A percentile compares a stretch with the other conserved stretches of the same genome.
Evolutionary conservation across 2,329 filamentous ascomycete genomes (phyloP).

Genomic region (Ophiostoma triangulosporum): DNA sequence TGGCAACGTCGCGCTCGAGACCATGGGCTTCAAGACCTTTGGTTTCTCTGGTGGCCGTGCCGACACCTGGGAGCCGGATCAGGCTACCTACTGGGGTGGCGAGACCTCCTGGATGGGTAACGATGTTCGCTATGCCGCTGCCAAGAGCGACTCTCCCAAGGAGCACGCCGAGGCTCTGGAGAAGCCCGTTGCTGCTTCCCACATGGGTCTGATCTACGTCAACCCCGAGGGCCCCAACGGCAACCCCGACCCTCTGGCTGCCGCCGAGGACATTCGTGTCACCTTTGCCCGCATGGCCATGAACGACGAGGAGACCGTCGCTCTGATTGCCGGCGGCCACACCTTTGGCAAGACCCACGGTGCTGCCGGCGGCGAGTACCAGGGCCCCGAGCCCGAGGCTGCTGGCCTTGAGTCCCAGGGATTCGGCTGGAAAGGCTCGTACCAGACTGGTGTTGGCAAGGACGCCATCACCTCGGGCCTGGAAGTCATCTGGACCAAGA

Average conservation of each 20-base stretch:
- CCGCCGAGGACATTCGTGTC: slow-evolving; percentile 57
- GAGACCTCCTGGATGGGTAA: slow-evolving; percentile 34
- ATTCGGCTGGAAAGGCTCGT: slow-evolving; percentile 56
- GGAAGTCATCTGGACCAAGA: slow-evolving; percentile 68
- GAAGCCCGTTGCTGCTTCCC: slow-evolving; percentile 50
- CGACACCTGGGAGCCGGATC: slow-evolving; percentile 63
- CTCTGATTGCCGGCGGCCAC: slow-evolving; percentile 66
- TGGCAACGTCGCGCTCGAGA: slow-evolving; percentile 65
- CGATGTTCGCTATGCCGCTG: slow-evolving; percentile 15
- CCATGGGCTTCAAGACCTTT: slow-evolving; percentile 60
- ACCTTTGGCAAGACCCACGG: slow-evolving; percentile 73
- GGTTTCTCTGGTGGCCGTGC: slow-evolving; percentile 60
- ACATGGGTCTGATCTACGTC: slow-evolving; percentile 72
- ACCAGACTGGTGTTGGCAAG: slow-evolving; percentile 51
- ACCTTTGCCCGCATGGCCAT: slow-evolving; percentile 73
- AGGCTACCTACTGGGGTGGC: slow-evolving; percentile 64
- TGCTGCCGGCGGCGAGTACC: slow-evolving; percentile 48
- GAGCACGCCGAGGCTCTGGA: slow-evolving; percentile 41
- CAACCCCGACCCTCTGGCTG: slow-evolving; percentile 53
- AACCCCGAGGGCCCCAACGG: slow-evolving; percentile 69
- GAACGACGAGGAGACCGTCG: slow-evolving; percentile 72
- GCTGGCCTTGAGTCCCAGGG: slow-evolving; percentile 53
- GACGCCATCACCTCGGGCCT: slow-evolving; percentile 64
- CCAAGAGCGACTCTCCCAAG: slow-evolving; percentile 39
- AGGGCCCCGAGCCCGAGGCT: slow-evolving; percentile 54